phyloP scores from a whole-genome alignment of 2,329 filamentous ascomycete genomes.

The Cercospora sp. region DNA sequence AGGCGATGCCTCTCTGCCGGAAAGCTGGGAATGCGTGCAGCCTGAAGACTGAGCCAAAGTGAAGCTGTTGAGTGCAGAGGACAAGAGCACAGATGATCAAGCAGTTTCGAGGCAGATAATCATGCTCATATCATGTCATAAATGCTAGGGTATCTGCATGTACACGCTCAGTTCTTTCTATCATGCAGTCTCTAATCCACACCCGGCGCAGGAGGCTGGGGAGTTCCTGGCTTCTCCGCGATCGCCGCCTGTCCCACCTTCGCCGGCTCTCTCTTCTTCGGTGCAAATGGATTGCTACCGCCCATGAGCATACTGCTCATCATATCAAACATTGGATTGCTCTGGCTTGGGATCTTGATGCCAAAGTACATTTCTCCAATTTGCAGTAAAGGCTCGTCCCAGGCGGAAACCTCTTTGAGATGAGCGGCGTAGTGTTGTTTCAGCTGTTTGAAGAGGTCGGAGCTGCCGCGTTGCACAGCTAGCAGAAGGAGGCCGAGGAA shows the following conservation, averaged over 20 bases:
- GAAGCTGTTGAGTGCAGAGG: not conserved
- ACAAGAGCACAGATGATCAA: not conserved
- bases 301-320: constrained; percentile 94
- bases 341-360: constrained; percentile 82
- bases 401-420: constrained; percentile 69
- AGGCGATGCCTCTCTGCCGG: not conserved
- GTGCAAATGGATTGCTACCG: constrained; percentile 58
- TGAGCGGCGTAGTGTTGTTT: constrained; percentile 77
- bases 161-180: not conserved
- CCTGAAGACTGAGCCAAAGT: not conserved
- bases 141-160: constrained; percentile 8
- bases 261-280: constrained; percentile 46
- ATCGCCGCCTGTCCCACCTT: constrained; percentile 48
- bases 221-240: constrained; percentile 30
- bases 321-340: constrained; percentile 95
- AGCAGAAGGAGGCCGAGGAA: constrained; percentile 84
- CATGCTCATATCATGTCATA: not conserved
- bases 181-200: constrained; percentile 31
- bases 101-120: not conserved
- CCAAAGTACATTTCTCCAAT: constrained; percentile 97
- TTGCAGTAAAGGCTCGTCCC: constrained; percentile 77
- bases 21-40: not conserved
- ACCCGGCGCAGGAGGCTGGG: constrained; percentile 38
- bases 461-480: constrained; percentile 74
- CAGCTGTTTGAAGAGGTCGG: constrained; percentile 78